Evolutionary conservation across 2,329 filamentous ascomycete genomes (phyloP).

Genomic region (Biscogniauxia marginata): DNA sequence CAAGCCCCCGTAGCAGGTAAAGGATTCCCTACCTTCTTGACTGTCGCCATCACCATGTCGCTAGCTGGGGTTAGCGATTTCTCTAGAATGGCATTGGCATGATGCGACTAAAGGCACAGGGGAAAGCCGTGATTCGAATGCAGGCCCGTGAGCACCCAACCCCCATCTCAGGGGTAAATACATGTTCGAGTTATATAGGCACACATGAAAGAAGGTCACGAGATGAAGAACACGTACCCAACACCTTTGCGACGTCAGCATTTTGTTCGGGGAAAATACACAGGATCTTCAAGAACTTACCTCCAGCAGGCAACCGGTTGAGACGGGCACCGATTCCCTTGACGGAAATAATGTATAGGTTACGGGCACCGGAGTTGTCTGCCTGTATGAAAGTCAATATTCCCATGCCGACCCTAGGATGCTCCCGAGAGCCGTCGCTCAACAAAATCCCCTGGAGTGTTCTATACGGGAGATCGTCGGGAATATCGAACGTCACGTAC

Average conservation of each 20-base stretch:
- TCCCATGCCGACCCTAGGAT: too few species aligned
- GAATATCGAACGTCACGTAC: constrained; percentile 32
- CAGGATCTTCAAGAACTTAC: neutral
- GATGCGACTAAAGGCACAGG: neutral
- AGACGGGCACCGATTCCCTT: constrained; percentile 97
- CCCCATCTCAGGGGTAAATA: neutral
- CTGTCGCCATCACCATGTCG: constrained; percentile 25
- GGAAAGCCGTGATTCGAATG: too few species aligned
- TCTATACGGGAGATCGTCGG: neutral
- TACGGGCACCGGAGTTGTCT: constrained; percentile 95
- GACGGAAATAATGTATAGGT: constrained; percentile 88
- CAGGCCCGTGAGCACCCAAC: too few species aligned
- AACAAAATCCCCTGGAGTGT: too few species aligned
- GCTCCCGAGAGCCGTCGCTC: too few species aligned
- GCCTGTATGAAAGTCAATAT: constrained; percentile 27
- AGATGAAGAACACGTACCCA: neutral
- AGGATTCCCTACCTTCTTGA: constrained; percentile 16
- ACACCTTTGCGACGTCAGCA: neutral
- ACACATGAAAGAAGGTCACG: too few species aligned
- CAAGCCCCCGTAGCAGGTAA: neutral
- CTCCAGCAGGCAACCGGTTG: constrained; percentile 62
- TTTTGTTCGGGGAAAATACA: neutral
- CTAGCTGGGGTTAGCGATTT: neutral
- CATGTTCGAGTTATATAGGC: too few species aligned
- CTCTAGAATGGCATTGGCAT: neutral